Evolutionary conservation across 164 flowering plant species (phyloP), one percentile per base, ranked within the genome.

Genomic region (Tetrastigma voinierianum): DNA sequence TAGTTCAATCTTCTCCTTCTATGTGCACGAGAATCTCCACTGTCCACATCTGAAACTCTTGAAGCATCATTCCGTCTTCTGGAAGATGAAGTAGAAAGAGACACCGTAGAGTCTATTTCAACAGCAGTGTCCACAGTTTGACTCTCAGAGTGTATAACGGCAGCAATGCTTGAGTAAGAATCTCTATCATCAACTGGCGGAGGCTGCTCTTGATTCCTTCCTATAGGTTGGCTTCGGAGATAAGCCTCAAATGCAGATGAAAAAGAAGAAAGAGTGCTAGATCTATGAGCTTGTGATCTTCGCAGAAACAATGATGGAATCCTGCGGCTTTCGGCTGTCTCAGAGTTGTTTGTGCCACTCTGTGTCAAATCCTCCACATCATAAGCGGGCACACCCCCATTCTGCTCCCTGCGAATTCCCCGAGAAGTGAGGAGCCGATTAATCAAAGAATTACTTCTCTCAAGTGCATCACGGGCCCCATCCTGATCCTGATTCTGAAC

Each of bases 161-260:
- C 87, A 70, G 86, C 87, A 62, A 88, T 84, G 80, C 91, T 88
- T 23, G 96, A 90, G 64, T 85, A 77, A 51, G 93, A 90, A 69
- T 85, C 91, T 61, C 91, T 78, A 67, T 88, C 91, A 51, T 88
- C 96, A 45, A 71, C 80, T 2, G 82, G 71, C 19, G 79, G 77
- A 67, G 87, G 72, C 56, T 72, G 87, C 47, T 77, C 81, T 46
- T 80, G 84, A 68, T 71, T 81, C 65, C 90, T 87, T 53, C 72
- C 76, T 9, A 70, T 23, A 1, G 80, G 73, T 62, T 71, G 75
- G 61, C 64, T 67, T 11, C 77, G 79, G 61, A 87, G 67, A 69
- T 77, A 81, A 13, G 81, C 67, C 59, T 83, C 87, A 24, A 72
- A 23, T 25, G 80, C 75, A 46, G 81, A 68, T 10, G 80, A 49